A percentile compares a stretch with the other conserved stretches of the same genome.
Conservation (phyloP, 176 grass and related monocot genomes). For the Oropetium thomaeum region DNA sequence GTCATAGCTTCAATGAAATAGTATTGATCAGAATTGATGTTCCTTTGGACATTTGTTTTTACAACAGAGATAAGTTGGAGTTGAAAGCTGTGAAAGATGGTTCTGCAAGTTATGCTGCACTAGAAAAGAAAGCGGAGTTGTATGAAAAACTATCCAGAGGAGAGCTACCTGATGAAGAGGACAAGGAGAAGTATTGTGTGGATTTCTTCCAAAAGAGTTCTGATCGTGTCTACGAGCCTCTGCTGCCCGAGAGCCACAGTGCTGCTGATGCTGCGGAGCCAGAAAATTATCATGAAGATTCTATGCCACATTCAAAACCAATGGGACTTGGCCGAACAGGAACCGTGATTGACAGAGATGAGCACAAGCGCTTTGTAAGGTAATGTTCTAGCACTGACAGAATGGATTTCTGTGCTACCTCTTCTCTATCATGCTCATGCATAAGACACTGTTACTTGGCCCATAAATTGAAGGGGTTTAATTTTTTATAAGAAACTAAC, state of each 20-base stretch:
- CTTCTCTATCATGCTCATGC: background rate
- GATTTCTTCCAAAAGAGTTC: slow-evolving; percentile 92
- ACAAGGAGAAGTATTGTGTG: slow-evolving; percentile 90
- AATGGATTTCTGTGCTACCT: background rate
- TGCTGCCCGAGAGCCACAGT: slow-evolving; percentile 38
- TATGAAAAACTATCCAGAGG: slow-evolving; percentile 89
- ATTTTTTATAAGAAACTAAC: background rate
- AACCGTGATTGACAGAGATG: slow-evolving; percentile 58
- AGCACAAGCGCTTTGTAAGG: slow-evolving; percentile 95
- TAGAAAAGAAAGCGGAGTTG: slow-evolving; percentile 85
- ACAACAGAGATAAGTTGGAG: slow-evolving; percentile 86
- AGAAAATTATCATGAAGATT: slow-evolving; percentile 56
- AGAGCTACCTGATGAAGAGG: slow-evolving; percentile 81
- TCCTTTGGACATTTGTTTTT: slow-evolving; percentile 21
- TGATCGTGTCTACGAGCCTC: slow-evolving; percentile 42
- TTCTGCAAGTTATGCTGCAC: slow-evolving; percentile 66
- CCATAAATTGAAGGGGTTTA: background rate
- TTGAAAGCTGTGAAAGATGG: slow-evolving; percentile 87
- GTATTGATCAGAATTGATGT: slow-evolving; percentile 12
- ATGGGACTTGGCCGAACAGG: slow-evolving; percentile 66
- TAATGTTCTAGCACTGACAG: slow-evolving; percentile 36
- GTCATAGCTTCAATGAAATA: background rate
- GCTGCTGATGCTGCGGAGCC: slow-evolving; percentile 25
- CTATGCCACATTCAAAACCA: slow-evolving; percentile 38
- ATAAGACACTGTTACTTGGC: background rate